Evolutionary conservation across 371 early-diverging fungal species (phyloP), one percentile per base, ranked within the genome.

Genomic region (Coemansia sp.): DNA sequence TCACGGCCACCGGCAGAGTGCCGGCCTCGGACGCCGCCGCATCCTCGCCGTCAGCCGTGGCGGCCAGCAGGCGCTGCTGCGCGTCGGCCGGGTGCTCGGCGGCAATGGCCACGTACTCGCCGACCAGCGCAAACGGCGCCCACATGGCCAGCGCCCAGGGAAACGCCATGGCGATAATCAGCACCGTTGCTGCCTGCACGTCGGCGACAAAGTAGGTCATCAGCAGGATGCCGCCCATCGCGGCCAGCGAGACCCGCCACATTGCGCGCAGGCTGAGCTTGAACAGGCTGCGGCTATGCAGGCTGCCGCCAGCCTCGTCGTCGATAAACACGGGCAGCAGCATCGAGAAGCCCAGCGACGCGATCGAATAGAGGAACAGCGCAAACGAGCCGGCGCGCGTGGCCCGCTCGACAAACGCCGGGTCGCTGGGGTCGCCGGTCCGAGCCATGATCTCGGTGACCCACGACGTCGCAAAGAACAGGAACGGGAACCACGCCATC

Each of bases 401-500:
- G 29, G 89, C 88, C 33, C 77, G 74, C 55, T 88, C 87, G 10
- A 63, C 64, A 55, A 76, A 67, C 3, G 58, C 67, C 0, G 74
- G 74, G n/a, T 64, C 77, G 10, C 12, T 43, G 14, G 62, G n/a
- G 38, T 70, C 60, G 8, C 55, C 69, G 5, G 62, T 60, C 10
- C 67, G 32, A 46, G 64, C 51, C 55, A 78, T 75, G 62, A 79
- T 37, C 86, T 86, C 89, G 33, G 88, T 88, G 6, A 93, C 87
- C 82, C 87, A 93, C 1, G 90, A 87, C 0, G 90, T 90, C 0
- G 89, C 86, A 70, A 95, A 96, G 67, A 97, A 96, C 32, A 97
- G 79, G 67, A 96, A 95, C 8, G 97, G 95, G 71, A 97, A 97
- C 94, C 95, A 94, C 10, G 93, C 96, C 66, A 95, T 84, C 96